Evolutionary conservation across 345 rosid genomes (phyloP).

Genomic region (Passiflora organensis): DNA sequence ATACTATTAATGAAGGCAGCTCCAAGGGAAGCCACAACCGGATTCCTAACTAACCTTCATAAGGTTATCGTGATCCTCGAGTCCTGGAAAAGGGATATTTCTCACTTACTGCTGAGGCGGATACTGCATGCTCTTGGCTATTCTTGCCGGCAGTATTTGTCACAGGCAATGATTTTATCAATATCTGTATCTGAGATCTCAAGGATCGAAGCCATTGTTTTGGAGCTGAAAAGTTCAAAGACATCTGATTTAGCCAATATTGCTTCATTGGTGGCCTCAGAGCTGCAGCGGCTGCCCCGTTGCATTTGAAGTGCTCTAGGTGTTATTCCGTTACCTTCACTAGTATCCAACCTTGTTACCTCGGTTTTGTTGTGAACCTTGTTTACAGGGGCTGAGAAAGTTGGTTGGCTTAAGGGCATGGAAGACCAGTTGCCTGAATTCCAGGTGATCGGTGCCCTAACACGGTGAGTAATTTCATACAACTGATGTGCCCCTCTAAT

Average conservation of each 20-base stretch:
- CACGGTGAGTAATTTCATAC: constrained; percentile 13
- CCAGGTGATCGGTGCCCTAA: constrained; percentile 1
- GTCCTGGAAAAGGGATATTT: constrained; percentile 42
- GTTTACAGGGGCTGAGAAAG: constrained; percentile 10
- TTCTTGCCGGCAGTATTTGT: constrained; percentile 71
- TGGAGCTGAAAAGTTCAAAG: constrained; percentile 60
- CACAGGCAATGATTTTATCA: constrained; percentile 83
- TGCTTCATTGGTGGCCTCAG: constrained; percentile 51
- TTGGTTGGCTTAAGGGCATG: background rate
- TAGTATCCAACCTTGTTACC: background rate
- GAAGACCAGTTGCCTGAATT: constrained; percentile 11
- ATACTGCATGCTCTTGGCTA: constrained; percentile 71
- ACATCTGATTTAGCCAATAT: constrained; percentile 46
- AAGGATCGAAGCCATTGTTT: constrained; percentile 50
- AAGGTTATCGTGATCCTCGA: constrained; percentile 63
- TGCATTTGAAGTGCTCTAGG: constrained; percentile 32
- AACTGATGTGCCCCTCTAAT: background rate
- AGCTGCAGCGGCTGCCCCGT: constrained; percentile 75
- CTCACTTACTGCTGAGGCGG: constrained; percentile 54
- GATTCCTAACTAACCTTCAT: constrained; percentile 74
- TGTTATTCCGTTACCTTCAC: background rate
- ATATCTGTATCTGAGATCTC: constrained; percentile 57
- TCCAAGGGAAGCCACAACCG: constrained; percentile 86
- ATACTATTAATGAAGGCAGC: constrained; percentile 68
- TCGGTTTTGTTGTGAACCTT: background rate